Conservation (phyloP, 164 flowering plant genomes). For the Vitis riparia region DNA sequence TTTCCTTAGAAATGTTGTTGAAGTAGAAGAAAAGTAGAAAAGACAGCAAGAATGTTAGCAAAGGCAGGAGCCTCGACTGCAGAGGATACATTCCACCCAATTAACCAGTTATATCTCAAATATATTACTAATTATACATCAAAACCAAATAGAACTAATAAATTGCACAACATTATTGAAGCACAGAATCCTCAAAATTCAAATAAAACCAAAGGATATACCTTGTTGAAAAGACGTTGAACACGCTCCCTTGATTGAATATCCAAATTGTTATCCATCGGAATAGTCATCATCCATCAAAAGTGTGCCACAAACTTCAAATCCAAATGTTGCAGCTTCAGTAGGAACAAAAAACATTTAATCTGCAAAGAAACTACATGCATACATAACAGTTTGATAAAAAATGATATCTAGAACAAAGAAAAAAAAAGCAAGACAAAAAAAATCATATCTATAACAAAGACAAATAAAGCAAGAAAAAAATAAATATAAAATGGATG, state of each 20-base stretch:
- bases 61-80: constrained; percentile 51
- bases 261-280: background rate
- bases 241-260: no score
- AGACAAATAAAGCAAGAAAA: no score
- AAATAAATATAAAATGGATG: no score
- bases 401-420: background rate
- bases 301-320: background rate
- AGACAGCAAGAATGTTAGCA: constrained; percentile 53
- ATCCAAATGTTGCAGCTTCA: background rate
- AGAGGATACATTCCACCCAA: constrained; percentile 29
- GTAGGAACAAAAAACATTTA: constrained; percentile 1
- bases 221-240: no score
- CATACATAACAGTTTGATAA: background rate
- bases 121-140: no score
- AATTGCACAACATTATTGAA: no score
- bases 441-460: no score
- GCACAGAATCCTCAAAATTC: no score
- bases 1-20: constrained; percentile 5
- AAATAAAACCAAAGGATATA: no score
- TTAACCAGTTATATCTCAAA: no score
- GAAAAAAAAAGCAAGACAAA: no score
- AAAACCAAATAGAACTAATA: no score
- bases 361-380: background rate
- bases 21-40: constrained; percentile 42
- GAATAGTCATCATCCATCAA: background rate